Percentiles rank a stretch among this genome's conserved stretches.
Evolutionary conservation across 192 early-diverging fungal genomes (phyloP).

Genomic region (Backusella sp.): DNA sequence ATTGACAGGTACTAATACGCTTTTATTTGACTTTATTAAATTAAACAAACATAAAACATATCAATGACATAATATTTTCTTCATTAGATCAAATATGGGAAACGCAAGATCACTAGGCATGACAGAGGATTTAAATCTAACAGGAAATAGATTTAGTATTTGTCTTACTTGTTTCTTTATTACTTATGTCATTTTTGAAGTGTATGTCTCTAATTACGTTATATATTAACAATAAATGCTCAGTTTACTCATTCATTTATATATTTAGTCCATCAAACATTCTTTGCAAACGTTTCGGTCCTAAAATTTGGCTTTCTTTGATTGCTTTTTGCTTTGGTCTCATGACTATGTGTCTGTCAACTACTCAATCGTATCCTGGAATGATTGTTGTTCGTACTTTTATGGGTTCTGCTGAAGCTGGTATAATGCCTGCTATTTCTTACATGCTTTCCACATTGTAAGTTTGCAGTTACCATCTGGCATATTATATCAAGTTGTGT

Average conservation of each 20-base stretch:
- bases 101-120: slow-evolving; percentile 8
- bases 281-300: slow-evolving; percentile 13
- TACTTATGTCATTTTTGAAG: slow-evolving; percentile 15
- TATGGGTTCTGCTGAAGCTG: slow-evolving; percentile 11
- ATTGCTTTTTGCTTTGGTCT: slow-evolving; percentile 9
- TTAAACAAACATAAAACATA: not conserved
- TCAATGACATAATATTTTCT: not conserved
- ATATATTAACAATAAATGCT: not conserved
- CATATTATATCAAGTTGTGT: not conserved
- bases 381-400: slow-evolving; percentile 7
- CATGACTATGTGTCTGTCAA: slow-evolving; percentile 2
- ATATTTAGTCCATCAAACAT: slow-evolving; percentile 10
- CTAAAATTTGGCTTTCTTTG: slow-evolving; percentile 6
- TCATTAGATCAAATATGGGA: slow-evolving; percentile 17
- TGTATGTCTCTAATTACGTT: not conserved
- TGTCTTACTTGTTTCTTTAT: slow-evolving; percentile 11
- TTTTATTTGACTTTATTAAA: not conserved
- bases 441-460: slow-evolving; percentile 15
- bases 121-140: not conserved
- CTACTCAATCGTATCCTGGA: not conserved
- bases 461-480: not conserved
- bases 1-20: slow-evolving; percentile 8
- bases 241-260: not conserved
- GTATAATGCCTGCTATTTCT: slow-evolving; percentile 16
- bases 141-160: slow-evolving; percentile 13